Percentiles rank a stretch among this genome's conserved stretches.
These are phyloP conservation scores for Nidula microcarpa DNA, from an alignment of 768 basidiomycete genomes.

Conservation along the genomic window DNA sequence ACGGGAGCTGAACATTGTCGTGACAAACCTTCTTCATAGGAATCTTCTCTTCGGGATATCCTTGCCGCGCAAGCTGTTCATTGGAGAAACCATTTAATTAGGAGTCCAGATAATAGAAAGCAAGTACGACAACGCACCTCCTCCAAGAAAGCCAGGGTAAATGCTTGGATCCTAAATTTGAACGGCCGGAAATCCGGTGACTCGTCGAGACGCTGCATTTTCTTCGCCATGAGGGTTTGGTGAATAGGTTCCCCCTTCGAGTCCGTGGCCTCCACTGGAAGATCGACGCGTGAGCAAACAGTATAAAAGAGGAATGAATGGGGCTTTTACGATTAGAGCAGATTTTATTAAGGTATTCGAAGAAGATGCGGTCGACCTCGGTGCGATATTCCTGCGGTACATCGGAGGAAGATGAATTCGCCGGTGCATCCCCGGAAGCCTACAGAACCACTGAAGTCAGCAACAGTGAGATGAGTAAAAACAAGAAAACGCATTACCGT, in stretches of 20 bases:
- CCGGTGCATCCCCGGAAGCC: slow-evolving; percentile 25
- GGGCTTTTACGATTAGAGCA: slow-evolving; percentile 83
- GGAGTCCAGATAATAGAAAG: neutral
- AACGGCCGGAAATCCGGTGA: slow-evolving; percentile 96
- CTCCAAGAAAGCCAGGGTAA: slow-evolving; percentile 93
- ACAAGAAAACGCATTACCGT: neutral
- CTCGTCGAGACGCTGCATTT: slow-evolving; percentile 97
- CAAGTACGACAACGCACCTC: slow-evolving; percentile 50
- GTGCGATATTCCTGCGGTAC: slow-evolving; percentile 77
- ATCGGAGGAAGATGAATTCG: slow-evolving; percentile 39
- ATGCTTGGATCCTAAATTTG: slow-evolving; percentile 98
- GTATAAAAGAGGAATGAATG: slow-evolving; percentile 11
- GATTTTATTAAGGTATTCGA: slow-evolving; percentile 80
- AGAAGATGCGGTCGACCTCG: slow-evolving; percentile 88
- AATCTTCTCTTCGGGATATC: slow-evolving; percentile 91
- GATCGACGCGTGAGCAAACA: slow-evolving; percentile 9
- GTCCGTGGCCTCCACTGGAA: slow-evolving; percentile 85
- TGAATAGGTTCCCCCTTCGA: slow-evolving; percentile 96
- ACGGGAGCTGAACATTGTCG: neutral
- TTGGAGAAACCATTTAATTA: neutral
- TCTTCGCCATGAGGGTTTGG: slow-evolving; percentile 98
- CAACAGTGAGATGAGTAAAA: neutral
- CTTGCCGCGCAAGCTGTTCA: slow-evolving; percentile 71
- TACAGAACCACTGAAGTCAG: slow-evolving; percentile 7
- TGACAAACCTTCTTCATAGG: slow-evolving; percentile 87